These are phyloP conservation scores for Cercophora newfieldiana DNA, from an alignment of 495 filamentous ascomycete species.

Conservation along the genomic window DNA sequence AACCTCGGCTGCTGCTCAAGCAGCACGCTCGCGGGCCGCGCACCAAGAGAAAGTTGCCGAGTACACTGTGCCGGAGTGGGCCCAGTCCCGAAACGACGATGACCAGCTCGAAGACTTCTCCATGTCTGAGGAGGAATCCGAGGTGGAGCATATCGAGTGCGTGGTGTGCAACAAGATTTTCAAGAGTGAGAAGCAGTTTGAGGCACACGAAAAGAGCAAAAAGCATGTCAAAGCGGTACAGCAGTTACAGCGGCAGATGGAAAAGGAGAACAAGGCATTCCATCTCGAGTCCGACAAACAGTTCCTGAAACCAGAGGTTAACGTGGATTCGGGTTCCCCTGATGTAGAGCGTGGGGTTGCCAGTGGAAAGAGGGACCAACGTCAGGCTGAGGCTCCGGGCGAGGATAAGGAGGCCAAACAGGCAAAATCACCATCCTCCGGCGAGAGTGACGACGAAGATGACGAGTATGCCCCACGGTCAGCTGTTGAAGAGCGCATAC, in stretches of 20 bases:
- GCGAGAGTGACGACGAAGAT: slow-evolving; percentile 18
- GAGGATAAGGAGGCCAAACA: slow-evolving; percentile 14
- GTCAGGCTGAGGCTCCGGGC: neutral
- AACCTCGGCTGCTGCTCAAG: slow-evolving; percentile 78
- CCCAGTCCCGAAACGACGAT: slow-evolving; percentile 53
- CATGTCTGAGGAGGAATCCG: slow-evolving; percentile 56
- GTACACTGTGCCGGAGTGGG: slow-evolving; percentile 76
- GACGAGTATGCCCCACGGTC: slow-evolving; percentile 49
- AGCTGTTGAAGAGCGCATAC: slow-evolving; percentile 41
- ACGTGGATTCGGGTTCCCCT: neutral
- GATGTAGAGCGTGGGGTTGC: neutral
- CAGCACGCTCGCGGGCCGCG: slow-evolving; percentile 78
- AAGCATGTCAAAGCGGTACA: slow-evolving; percentile 87
- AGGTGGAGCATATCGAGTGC: slow-evolving; percentile 74
- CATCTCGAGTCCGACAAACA: slow-evolving; percentile 44
- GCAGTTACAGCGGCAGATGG: slow-evolving; percentile 79
- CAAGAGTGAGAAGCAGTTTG: slow-evolving; percentile 88
- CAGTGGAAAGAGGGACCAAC: neutral
- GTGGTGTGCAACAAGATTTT: slow-evolving; percentile 90
- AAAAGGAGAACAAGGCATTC: slow-evolving; percentile 64
- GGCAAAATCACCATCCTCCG: slow-evolving; percentile 4
- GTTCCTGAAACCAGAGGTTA: slow-evolving; percentile 22
- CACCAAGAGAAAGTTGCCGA: slow-evolving; percentile 69
- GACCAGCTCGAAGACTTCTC: slow-evolving; percentile 42
- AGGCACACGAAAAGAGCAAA: slow-evolving; percentile 94